Base-by-base conservation (phyloP, 2,329 filamentous ascomycete species). In the Scedosporium apiospermum region DNA sequence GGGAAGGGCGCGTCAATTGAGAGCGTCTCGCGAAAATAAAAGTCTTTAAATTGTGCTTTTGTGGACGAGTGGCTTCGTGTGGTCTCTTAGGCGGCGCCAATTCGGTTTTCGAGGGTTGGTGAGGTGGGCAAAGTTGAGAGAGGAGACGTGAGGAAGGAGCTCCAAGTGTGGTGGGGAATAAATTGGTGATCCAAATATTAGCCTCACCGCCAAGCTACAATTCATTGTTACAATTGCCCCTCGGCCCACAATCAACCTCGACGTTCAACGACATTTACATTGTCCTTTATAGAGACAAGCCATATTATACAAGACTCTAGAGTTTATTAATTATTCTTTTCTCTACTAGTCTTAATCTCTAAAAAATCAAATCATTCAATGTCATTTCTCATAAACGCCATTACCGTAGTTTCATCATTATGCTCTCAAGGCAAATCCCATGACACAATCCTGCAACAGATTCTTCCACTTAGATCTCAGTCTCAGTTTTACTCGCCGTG, bases 401-500 rank as follows among this genome's bases (percentile, higher is more conserved):
- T 49, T 21, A 49, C 44, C 44, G 6, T 49, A 49, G n/a, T 49
- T 49, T 49, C 44, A 49, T 49, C 44, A 49, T 49, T 49, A 49
- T 5, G 16, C 44, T 14, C 16, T 49, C 34, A 12, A 38, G 34
- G 34, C 34, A 38, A 14, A 14, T 38, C 34, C 34, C 34, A 38
- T 7, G 10, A 12, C 34, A 3, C 34, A 14, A 38, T 38, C 34
- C 34, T 38, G 34, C 34, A 38, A 38, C 34, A 38, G 12, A 38
- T 38, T 14, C 34, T 9, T 38, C 9, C 30, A 38, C 34, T 12
- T 6, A 38, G 1, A 38, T 38, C 10, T 38, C 34, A 38, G 30
- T 38, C 34, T 38, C 34, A 38, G 34, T 12, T 44, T 68, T 71
- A 80, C 71, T 79, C 70, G 62, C 72, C 73, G 61, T 77, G 75